Conservation (phyloP, 2,329 filamentous ascomycete genomes). For the Trichoderma endophyticum region DNA sequence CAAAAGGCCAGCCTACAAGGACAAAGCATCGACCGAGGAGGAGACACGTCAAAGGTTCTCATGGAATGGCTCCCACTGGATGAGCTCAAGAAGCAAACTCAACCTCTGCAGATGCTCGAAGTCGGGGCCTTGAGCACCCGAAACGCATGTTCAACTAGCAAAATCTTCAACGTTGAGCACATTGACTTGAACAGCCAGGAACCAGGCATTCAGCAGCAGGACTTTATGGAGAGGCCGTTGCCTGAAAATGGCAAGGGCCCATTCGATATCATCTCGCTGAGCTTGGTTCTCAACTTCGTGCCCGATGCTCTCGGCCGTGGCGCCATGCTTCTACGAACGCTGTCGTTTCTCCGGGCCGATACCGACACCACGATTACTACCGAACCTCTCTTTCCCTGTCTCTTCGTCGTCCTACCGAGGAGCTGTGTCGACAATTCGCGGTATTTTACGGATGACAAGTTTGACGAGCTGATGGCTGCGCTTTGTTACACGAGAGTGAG, state of each 20-base stretch:
- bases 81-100: slow-evolving; percentile 27
- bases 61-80: slow-evolving; percentile 56
- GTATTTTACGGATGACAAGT: slow-evolving; percentile 71
- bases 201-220: slow-evolving; percentile 76
- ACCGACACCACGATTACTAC: slow-evolving; percentile 20
- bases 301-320: slow-evolving; percentile 72
- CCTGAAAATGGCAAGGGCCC: slow-evolving; percentile 58
- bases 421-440: slow-evolving; percentile 88
- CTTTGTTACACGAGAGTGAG: slow-evolving; percentile 68
- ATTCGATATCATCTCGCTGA: slow-evolving; percentile 90
- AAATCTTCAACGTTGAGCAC: slow-evolving; percentile 68
- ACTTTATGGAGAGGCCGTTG: slow-evolving; percentile 87
- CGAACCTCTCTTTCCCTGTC: slow-evolving; percentile 53
- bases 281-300: slow-evolving; percentile 91
- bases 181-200: slow-evolving; percentile 91
- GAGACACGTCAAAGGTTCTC: slow-evolving; percentile 62
- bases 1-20: slow-evolving; percentile 68
- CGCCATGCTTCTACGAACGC: slow-evolving; percentile 77
- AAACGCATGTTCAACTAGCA: slow-evolving; percentile 78
- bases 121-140: slow-evolving; percentile 80
- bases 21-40: slow-evolving; percentile 62
- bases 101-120: slow-evolving; percentile 68
- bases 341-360: slow-evolving; percentile 59
- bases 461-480: slow-evolving; percentile 70
- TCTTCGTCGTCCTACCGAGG: slow-evolving; percentile 87